A percentile compares a stretch with the other conserved stretches of the same genome.
These are phyloP conservation scores for Pichia sp. DNA, from an alignment of 1,139 yeast genomes.

Conservation along the genomic window DNA sequence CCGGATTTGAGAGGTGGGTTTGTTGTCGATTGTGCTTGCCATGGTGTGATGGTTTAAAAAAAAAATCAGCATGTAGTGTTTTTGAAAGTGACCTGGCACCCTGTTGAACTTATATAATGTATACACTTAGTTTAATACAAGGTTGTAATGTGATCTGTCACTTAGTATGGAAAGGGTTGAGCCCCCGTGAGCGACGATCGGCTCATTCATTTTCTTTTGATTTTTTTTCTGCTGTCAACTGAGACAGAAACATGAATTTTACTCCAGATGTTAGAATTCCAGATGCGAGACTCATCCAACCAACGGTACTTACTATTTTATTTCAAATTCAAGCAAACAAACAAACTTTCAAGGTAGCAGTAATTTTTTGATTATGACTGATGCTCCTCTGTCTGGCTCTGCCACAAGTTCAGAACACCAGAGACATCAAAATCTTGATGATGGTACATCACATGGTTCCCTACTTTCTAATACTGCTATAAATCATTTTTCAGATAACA, in stretches of 20 bases:
- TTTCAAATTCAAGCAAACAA: no score
- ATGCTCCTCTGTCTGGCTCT: neutral
- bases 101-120: neutral
- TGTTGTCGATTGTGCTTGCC: neutral
- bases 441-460: neutral
- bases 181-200: neutral
- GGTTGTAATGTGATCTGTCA: neutral
- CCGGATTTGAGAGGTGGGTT: neutral
- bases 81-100: neutral
- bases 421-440: neutral
- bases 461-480: neutral
- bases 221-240: no score
- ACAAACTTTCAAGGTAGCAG: neutral
- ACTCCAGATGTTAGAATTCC: no score
- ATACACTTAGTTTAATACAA: no score
- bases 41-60: neutral
- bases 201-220: no score
- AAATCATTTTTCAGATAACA: neutral
- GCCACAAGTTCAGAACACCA: neutral
- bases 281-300: no score
- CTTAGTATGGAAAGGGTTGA: neutral
- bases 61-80: neutral
- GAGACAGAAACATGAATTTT: no score
- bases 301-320: no score
- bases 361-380: neutral